Base-by-base conservation (phyloP, 495 filamentous ascomycete species). In the Penicillium longicatenatum region DNA sequence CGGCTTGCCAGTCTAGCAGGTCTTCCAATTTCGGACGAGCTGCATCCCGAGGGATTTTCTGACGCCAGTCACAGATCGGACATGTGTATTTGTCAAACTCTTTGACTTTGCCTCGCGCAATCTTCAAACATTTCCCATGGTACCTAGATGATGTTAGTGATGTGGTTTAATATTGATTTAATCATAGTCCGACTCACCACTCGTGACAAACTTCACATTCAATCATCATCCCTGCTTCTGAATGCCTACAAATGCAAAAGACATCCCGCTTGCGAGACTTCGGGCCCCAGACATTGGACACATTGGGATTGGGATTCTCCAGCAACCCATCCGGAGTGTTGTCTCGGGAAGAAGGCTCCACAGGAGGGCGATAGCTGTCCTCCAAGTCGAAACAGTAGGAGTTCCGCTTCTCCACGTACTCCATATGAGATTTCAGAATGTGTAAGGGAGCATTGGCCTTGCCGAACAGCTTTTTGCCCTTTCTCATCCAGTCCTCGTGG, bases 401-500 rank as follows among this genome's bases (percentile, higher is more conserved):
- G 59, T 99, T 99, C 30, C 92, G 87, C 45, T 89, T 87, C 20
- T 90, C 84, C 4, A 98, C 95, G 68, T 92, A 90, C 51, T 92
- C 88, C 92, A 99, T 96, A 64, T 99, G 93, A 22, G 84, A 85
- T 57, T 90, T 90, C 24, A 99, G 75, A 59, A 99, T 99, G 66
- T 98, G 94, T 29, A 99, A 73, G 11, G 94, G 94, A 4, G 94
- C 94, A 70, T 99, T 99, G 3, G 95, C 93, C 73, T 99, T 99
- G 37, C 95, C 95, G 63, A 99, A 99, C 0, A 99, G 76, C 74
- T 98, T 98, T 75, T 99, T 99, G 29, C 94, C 94, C 63, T 92
- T 90, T 42, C 94, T 80, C 94, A 99, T 99, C 94, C 94, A 99
- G 69, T 99, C 95, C 64, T 98, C 94, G 62, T 99, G 94, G 12